These are phyloP conservation scores for Talaromyces adpressus DNA, from an alignment of 495 filamentous ascomycete genomes.

Conservation along the genomic window DNA sequence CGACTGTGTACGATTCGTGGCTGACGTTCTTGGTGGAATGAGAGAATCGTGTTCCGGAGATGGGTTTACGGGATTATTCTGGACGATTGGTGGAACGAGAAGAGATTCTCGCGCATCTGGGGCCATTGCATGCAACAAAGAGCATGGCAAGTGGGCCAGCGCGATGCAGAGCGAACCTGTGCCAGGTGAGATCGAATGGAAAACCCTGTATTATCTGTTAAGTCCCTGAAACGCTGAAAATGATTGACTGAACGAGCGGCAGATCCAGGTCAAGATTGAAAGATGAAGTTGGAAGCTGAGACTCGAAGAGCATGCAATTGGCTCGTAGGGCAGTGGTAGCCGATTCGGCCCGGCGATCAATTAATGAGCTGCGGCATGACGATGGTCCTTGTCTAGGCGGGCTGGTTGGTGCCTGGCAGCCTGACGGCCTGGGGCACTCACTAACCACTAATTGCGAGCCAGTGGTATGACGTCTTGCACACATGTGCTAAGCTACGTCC, in stretches of 20 bases:
- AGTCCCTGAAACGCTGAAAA: background rate
- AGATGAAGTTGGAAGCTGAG: background rate
- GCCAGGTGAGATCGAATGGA: background rate
- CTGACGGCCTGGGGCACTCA: background rate
- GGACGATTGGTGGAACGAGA: constrained; percentile 10
- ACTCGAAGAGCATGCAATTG: background rate
- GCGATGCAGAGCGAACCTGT: background rate
- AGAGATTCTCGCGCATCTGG: constrained; percentile 22
- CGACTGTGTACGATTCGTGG: background rate
- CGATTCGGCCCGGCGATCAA: background rate
- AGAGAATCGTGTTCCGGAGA: constrained; percentile 9
- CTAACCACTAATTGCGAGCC: background rate
- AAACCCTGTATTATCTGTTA: background rate
- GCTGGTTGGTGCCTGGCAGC: background rate
- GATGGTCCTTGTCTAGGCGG: background rate
- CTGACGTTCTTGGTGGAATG: background rate
- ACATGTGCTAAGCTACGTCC: constrained; percentile 6
- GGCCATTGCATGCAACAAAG: constrained; percentile 27
- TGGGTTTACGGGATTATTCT: background rate
- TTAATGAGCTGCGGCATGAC: background rate
- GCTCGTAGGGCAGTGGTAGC: background rate
- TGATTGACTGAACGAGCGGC: background rate
- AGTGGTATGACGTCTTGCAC: constrained; percentile 9
- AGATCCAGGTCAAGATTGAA: background rate
- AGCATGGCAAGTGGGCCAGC: constrained; percentile 14